Conservation (phyloP, 164 flowering plant genomes). For the Vitis riparia region DNA sequence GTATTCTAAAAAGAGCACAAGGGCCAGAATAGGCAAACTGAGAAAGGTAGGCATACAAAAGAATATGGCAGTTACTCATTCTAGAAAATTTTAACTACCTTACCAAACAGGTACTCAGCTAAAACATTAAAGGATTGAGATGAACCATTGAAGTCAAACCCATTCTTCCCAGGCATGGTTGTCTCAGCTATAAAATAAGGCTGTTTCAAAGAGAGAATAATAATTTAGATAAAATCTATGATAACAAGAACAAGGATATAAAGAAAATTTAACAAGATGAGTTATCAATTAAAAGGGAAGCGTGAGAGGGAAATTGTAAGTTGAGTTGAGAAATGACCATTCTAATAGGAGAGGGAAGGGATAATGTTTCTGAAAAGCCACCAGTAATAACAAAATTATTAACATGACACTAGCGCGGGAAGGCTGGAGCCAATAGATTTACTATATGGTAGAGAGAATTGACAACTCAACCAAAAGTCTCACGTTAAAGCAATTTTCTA, state of each 20-base stretch:
- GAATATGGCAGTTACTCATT: neutral
- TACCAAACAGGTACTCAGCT: conserved; percentile 92
- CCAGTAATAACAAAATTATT: no score
- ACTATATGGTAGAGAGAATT: no score
- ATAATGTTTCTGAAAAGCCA: no score
- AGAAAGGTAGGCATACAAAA: neutral
- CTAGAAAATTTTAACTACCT: conserved; percentile 48
- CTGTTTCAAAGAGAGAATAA: conserved; percentile 36
- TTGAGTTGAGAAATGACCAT: no score
- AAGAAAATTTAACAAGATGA: neutral
- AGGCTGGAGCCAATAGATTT: no score
- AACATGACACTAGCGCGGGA: no score
- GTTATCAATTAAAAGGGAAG: no score
- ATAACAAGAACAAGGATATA: neutral
- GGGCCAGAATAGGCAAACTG: conserved; percentile 7
- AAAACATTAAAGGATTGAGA: conserved; percentile 84
- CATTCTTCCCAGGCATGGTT: conserved; percentile 80
- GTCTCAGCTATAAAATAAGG: conserved; percentile 83
- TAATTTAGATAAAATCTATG: neutral
- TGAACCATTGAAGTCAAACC: conserved; percentile 82
- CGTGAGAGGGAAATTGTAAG: no score
- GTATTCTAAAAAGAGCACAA: conserved; percentile 51
- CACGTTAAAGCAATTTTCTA: no score
- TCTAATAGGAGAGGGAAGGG: no score
- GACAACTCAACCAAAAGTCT: no score